Evolutionary conservation across 73 alveolate species (phyloP).

Genomic region (Paramecium octaurelia): DNA sequence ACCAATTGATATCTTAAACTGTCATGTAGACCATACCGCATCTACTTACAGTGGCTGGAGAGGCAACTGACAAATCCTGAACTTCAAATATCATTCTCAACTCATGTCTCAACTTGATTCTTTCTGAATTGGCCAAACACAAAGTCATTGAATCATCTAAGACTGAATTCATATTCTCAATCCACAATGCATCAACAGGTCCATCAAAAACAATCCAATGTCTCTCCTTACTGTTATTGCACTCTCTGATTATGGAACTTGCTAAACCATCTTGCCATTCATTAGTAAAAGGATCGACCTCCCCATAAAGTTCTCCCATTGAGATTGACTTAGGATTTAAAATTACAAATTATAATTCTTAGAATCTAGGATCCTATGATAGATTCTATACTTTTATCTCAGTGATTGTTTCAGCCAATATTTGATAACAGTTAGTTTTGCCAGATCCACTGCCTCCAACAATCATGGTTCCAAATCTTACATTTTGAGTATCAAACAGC

Average conservation of each 20-base stretch:
- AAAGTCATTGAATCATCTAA: conserved; percentile 84
- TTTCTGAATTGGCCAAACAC: conserved; percentile 83
- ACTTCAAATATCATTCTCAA: conserved; percentile 80
- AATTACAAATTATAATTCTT: conserved; percentile 76
- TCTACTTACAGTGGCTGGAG: conserved; percentile 76
- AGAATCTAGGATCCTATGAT: conserved; percentile 74
- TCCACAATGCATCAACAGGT: conserved; percentile 93
- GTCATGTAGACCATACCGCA: conserved; percentile 78
- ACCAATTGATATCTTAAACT: conserved; percentile 74
- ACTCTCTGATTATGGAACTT: conserved; percentile 91
- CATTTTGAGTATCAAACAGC: conserved; percentile 92
- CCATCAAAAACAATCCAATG: conserved; percentile 93
- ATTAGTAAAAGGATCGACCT: conserved; percentile 85
- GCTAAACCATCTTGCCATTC: conserved; percentile 97
- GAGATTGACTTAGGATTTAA: conserved; percentile 93
- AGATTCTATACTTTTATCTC: conserved; percentile 79
- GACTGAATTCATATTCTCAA: conserved; percentile 89
- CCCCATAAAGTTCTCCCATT: conserved; percentile 96
- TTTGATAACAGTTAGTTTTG: conserved; percentile 88
- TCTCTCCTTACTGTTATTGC: conserved; percentile 71
- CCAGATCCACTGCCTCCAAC: conserved; percentile 97
- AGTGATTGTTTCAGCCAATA: conserved; percentile 88
- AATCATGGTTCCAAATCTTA: conserved; percentile 96
- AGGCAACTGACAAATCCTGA: conserved; percentile 77
- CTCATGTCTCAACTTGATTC: conserved; percentile 77